Evolutionary conservation across 441 rosid species (phyloP), one percentile per base, ranked within the genome.

Genomic region (Bruguiera hainesii): DNA sequence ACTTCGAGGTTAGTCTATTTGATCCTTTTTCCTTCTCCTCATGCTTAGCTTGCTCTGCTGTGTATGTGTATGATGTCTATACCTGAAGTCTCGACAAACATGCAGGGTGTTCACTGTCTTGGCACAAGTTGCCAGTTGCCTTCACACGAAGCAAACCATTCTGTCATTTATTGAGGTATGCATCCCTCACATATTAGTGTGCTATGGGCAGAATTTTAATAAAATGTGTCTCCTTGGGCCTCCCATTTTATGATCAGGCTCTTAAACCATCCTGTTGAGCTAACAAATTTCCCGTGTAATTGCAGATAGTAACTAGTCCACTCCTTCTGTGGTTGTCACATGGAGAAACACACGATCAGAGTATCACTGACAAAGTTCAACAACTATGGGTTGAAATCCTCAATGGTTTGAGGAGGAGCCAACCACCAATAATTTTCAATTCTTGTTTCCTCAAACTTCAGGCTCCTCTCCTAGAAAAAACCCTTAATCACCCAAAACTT

Each of bases 101-200:
- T 70, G 48, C 80, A 85, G 88, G 84, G 77, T 83, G 31, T 66
- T 82, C 65, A 78, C 83, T 67, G 76, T 71, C 9, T 50, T 87
- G 71, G 73, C 80, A 55, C 46, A 69, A 71, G 63, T 81, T 51
- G 72, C 72, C 50, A 62, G 61, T 69, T 62, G 80, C 76, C 79
- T 85, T 28, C 73, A 65, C 37, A 71, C 61, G 16, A 80, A 79
- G 81, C 78, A 76, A 66, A 57, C 76, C 49, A 76, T 85, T 69
- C 77, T 79, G 65, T 46, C 65, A 39, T 71, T 76, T 56, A 48
- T 73, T 5, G 67, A 79, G 83, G 91, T 86, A 66, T 68, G 81
- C 56, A 39, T 68, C 61, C 64, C 65, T 30, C 6, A 9, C 25
- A 50, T 63, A 23, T 39, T 39, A 9, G 16, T 31, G 25, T 48